Base-by-base conservation (phyloP, 2,329 filamentous ascomycete species). In the Fusarium fujikuroi region DNA sequence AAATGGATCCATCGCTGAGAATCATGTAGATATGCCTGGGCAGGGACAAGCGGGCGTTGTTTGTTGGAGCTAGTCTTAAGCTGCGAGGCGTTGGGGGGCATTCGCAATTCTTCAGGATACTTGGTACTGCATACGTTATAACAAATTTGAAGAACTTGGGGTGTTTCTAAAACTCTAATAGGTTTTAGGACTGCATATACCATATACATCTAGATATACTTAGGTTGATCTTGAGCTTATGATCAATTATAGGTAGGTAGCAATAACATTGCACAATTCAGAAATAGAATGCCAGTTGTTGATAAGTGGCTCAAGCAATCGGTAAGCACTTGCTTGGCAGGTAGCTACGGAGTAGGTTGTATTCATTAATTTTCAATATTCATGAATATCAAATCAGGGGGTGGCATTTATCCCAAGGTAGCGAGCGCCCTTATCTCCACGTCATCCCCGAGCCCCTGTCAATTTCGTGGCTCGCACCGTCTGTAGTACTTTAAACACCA, bases 11-110 rank as follows among this genome's bases (percentile, higher is more conserved):
- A 37, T 32, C 47, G 36, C 34, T 28, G 46, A 50, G 32, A n/a
- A 43, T 46, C 49, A 60, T 39, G 32, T 60, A 57, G 47, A 60
- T 47, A 72, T 49, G 39, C 59, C 60, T 46, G 50, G 54, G 28
- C 56, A 53, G 42, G 36, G 54, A 65, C 39, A 32, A 19, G 42
- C 43, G 46, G 71, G 71, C 67, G 71, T 74, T 74, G 43, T 32
- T 59, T 46, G 75, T 73, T 68, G 65, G 60, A 37, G 59, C 53
- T 60, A 60, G 58, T 64, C 57, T 74, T 69, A 63, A 61, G 64
- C 66, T 77, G 71, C 69, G 44, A 58, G 76, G 76, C 76, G 75
- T 78, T 77, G 46, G 58, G 67, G 59, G 63, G 67, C 69, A 74
- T 75, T 65, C 65, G 58, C 63, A 58, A 71, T 77, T 73, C 73